Percentiles rank a stretch among this genome's conserved stretches.
These are phyloP conservation scores for Buddleja alternifolia DNA, from an alignment of 257 asterid genomes.

Conservation along the genomic window DNA sequence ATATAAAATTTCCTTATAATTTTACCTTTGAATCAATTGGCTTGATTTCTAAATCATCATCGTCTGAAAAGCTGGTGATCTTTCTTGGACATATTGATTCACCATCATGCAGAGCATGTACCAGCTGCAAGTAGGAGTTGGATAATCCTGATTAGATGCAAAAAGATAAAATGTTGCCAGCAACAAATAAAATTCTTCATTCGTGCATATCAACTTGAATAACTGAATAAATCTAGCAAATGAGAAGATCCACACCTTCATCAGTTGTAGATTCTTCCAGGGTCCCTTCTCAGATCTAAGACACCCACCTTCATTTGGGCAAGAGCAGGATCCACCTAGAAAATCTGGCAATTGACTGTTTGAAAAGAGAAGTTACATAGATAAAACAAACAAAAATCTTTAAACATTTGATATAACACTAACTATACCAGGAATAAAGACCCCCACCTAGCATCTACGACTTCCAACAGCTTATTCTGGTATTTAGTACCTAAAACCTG, in stretches of 20 bases:
- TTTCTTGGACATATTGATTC: slow-evolving; percentile 54
- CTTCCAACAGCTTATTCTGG: slow-evolving; percentile 78
- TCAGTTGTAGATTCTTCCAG: slow-evolving; percentile 81
- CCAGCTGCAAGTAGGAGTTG: slow-evolving; percentile 73
- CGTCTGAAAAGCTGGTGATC: slow-evolving; percentile 50
- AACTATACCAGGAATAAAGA: slow-evolving; percentile 31
- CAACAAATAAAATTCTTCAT: slow-evolving; percentile 13
- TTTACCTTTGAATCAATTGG: slow-evolving; percentile 57
- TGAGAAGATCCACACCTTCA: slow-evolving; percentile 65
- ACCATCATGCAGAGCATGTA: slow-evolving; percentile 56
- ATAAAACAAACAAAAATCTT: slow-evolving; percentile 16
- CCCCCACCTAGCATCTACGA: slow-evolving; percentile 71
- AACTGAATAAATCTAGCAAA: slow-evolving; percentile 12
- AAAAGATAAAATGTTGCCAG: slow-evolving; percentile 28
- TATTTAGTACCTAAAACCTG: slow-evolving; percentile 90
- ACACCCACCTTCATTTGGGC: slow-evolving; percentile 87
- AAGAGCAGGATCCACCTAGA: slow-evolving; percentile 92
- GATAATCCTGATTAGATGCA: slow-evolving; percentile 35
- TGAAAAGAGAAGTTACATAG: slow-evolving; percentile 28
- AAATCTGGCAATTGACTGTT: slow-evolving; percentile 96
- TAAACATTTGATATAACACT: slow-evolving; percentile 2
- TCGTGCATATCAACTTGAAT: slow-evolving; percentile 8
- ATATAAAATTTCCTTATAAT: not conserved
- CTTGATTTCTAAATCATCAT: slow-evolving; percentile 61
- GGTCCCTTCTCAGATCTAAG: slow-evolving; percentile 92